Evolutionary conservation across 1,284 basidiomycete species (phyloP), one percentile per base, ranked within the genome.

Genomic region (Phaffia rhodozyma): DNA sequence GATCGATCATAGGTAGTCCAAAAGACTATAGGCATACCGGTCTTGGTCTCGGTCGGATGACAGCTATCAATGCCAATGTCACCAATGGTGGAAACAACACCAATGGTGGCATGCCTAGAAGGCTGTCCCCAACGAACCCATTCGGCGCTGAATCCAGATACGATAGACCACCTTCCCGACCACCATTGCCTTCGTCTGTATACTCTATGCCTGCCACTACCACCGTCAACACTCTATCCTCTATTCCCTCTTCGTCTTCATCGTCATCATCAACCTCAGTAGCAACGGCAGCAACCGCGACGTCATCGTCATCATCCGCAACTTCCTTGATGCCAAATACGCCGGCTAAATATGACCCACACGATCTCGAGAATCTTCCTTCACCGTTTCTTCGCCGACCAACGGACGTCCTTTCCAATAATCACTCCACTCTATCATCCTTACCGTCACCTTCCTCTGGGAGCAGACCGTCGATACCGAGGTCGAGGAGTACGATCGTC

Each of bases 101-200:
- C 16, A 43, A 50, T 27, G 52, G 47, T n/a, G 18, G 30, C 21
- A n/a, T 29, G 11, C 18, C 60, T 29, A 53, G n/a, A 18, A 29
- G 29, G 29, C 32, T 54, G 60, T 55, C 52, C 11, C 21, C 52
- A 23, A 20, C 54, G 27, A 32, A 30, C 43, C 25, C 32, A 9
- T 53, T 32, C 25, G 52, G 52, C 18, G 52, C 25, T 72, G 38
- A 43, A 43, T 43, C 38, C 38, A 43, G 34, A 89, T 74, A 4
- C 81, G 72, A 20, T 81, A 78, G 20, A 89, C 70, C 20, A 76
- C 75, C 55, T 89, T 75, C 34, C 88, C 75, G 43, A 72, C 74
- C 18, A 84, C 79, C 1, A 76, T 70, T 18, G 74, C 71, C 23
- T 73, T 70, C 69, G 80, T 83, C 62, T 5, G 53, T 54, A 21